These are phyloP conservation scores for Tricholoma sp. DNA, from an alignment of 768 basidiomycete species.

Conservation along the genomic window DNA sequence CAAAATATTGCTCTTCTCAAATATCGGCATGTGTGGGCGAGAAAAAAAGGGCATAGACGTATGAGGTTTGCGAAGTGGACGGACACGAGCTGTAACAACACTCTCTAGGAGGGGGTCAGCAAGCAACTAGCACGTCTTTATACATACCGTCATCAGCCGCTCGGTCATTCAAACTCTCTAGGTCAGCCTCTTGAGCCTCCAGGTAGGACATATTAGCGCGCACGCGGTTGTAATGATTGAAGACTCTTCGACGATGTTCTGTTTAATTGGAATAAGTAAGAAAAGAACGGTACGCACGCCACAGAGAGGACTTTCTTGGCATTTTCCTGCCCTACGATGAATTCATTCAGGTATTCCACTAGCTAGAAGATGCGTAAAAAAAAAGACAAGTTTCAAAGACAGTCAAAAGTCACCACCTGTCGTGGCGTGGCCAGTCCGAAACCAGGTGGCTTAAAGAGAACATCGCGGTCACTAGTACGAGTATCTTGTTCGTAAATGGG, in stretches of 20 bases:
- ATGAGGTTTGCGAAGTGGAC: constrained; percentile 48
- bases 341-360: constrained; percentile 81
- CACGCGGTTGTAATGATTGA: constrained; percentile 92
- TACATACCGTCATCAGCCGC: constrained; percentile 13
- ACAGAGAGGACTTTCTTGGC: constrained; percentile 95
- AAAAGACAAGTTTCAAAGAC: neutral
- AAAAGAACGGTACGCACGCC: constrained; percentile 55
- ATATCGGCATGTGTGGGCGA: constrained; percentile 47
- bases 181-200: constrained; percentile 30
- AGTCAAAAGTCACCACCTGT: constrained; percentile 29
- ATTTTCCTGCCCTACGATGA: constrained; percentile 85
- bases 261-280: neutral
- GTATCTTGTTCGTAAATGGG: constrained; percentile 40
- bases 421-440: constrained; percentile 54
- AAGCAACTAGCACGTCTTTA: neutral
- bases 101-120: constrained; percentile 13
- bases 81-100: constrained; percentile 54
- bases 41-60: constrained; percentile 31
- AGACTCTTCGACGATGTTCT: constrained; percentile 52
- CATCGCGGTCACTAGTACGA: constrained; percentile 23
- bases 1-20: constrained; percentile 96
- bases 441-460: constrained; percentile 35
- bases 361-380: constrained; percentile 44
- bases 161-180: constrained; percentile 9
- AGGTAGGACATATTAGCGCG: constrained; percentile 57